These are phyloP conservation scores for Naganishia liquefaciens DNA, from an alignment of 1,284 basidiomycete species.

Conservation along the genomic window DNA sequence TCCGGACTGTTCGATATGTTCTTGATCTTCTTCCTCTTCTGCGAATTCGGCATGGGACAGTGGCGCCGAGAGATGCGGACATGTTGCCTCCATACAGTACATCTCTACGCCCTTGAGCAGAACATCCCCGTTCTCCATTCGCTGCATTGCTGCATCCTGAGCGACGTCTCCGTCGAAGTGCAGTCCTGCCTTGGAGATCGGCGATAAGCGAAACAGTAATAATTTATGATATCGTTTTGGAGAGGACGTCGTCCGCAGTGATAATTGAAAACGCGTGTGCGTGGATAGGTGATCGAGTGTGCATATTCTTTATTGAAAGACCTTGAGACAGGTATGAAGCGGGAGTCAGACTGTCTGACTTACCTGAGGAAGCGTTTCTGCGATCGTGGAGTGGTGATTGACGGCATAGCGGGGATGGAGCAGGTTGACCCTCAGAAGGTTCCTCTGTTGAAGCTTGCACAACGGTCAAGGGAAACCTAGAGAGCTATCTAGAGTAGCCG, in stretches of 20 bases:
- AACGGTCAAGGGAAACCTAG: no score
- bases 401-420: no score
- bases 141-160: neutral
- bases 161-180: conserved; percentile 18
- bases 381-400: conserved; percentile 4
- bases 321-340: neutral
- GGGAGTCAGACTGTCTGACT: neutral
- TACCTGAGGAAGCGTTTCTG: conserved; percentile 19
- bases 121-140: conserved; percentile 33
- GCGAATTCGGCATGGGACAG: conserved; percentile 62
- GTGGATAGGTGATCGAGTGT: conserved; percentile 59
- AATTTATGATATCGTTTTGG: conserved; percentile 64
- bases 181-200: conserved; percentile 40
- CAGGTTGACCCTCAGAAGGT: neutral
- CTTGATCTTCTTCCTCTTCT: neutral
- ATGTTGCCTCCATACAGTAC: conserved; percentile 81
- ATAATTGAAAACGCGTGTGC: conserved; percentile 69
- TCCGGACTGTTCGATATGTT: neutral
- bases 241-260: conserved; percentile 65
- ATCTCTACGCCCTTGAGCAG: conserved; percentile 57
- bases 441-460: no score
- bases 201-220: conserved; percentile 68
- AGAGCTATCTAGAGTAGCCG: no score
- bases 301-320: conserved; percentile 55
- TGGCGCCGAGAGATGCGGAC: conserved; percentile 81